Base-by-base conservation (phyloP, 148 eudicot genomes). In the Persicaria tinctoria region DNA sequence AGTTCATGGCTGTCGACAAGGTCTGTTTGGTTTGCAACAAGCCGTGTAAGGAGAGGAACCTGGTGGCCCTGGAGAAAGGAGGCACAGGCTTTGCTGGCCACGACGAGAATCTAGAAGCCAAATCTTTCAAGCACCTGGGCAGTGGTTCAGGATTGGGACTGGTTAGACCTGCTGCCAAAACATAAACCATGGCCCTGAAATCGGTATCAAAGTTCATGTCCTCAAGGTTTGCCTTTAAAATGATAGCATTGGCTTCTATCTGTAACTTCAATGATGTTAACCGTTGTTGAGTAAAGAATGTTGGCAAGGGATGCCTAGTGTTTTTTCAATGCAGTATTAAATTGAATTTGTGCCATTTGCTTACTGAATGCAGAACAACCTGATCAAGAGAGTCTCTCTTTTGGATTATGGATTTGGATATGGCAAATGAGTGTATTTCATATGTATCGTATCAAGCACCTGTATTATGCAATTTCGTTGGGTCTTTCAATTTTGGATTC, bases 51-150 rank as follows among this genome's bases (percentile, higher is more conserved):
- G 93, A 87, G 81, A 90, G 86, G 85, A 85, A 84, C 79, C 77
- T 95, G 76, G 85, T 95, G 46, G n/a, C 57, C 17, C 77, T 92
- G 87, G 86, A 77, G 73, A 95, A 92, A 79, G 98, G 98, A 79
- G 96, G 98, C 76, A 95, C 98, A 0, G 97, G 97, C 17, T 95
- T 95, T 79, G 85, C 98, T 55, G 90, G 85, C 47, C 98, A 95
- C 68, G 98, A 83, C 50, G 97, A 90, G 70, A 74, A 87, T 77
- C 84, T 95, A 79, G 92, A 92, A 78, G 98, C 98, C 7, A 95
- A 74, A 41, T 88, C 91, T 48, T 95, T 90, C 66, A 92, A 95
- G 87, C 97, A 92, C 80, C 76, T 92, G 70, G 98, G 98, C 27
- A 90, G 96, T 82, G 98, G 97, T 18, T 86, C 90, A 0, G 97